Conservation (phyloP, 495 filamentous ascomycete species). For the Xylaria flabelliformis region DNA sequence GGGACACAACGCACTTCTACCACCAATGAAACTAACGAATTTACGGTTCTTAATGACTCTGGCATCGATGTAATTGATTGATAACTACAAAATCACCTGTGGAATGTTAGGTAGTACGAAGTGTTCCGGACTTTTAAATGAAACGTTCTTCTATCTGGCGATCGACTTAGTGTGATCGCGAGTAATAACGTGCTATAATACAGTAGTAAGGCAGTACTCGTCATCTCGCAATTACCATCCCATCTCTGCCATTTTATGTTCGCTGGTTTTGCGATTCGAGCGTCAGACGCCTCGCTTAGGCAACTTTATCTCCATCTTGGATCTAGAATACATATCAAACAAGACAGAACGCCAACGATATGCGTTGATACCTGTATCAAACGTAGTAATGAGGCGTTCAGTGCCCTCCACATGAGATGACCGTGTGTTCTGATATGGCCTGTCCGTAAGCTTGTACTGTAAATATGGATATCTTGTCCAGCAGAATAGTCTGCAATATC, state of each 20-base stretch:
- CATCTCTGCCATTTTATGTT: not conserved
- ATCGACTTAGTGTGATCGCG: no score
- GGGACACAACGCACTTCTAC: no score
- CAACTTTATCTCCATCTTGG: not conserved
- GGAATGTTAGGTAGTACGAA: not conserved
- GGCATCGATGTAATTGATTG: not conserved
- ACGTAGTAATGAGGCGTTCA: not conserved
- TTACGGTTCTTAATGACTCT: not conserved
- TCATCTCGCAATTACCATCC: not conserved
- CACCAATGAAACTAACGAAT: not conserved
- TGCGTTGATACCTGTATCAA: not conserved
- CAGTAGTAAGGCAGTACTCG: not conserved
- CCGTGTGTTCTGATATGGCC: not conserved
- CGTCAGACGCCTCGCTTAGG: not conserved
- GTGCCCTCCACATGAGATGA: not conserved
- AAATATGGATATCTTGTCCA: not conserved
- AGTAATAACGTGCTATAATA: not conserved
- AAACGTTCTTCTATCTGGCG: not conserved
- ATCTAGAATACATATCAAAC: not conserved
- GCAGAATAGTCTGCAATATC: not conserved
- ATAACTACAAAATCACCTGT: not conserved
- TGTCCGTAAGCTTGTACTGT: not conserved
- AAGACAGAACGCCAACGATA: not conserved
- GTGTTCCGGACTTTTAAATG: not conserved
- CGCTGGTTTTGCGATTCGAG: not conserved